These are phyloP conservation scores for Thecaphora thlaspeos DNA, from an alignment of 1,284 basidiomycete species.

Conservation along the genomic window DNA sequence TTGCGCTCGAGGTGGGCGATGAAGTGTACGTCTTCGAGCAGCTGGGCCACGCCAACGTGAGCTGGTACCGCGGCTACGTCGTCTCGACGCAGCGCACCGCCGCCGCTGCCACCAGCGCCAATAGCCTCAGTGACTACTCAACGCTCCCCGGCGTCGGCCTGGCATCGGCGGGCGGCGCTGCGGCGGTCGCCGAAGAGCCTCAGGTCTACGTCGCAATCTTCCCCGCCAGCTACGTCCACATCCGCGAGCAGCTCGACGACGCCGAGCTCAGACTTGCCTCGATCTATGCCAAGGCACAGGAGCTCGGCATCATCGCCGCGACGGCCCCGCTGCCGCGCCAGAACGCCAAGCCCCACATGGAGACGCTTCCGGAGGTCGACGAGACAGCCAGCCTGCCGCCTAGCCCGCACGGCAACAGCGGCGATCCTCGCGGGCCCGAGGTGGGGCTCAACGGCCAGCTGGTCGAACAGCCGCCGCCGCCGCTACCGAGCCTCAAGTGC, in stretches of 20 bases:
- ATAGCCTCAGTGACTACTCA: conserved; percentile 53
- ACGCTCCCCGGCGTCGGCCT: conserved; percentile 26
- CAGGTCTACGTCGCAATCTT: conserved; percentile 96
- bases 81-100: conserved; percentile 63
- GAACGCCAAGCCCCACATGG: conserved; percentile 25
- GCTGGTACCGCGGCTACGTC: conserved; percentile 67
- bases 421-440: conserved; percentile 7
- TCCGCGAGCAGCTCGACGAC: conserved; percentile 83
- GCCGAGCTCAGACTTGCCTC: conserved; percentile 80
- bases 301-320: conserved; percentile 40
- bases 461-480: conserved; percentile 69
- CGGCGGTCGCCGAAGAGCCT: conserved; percentile 59
- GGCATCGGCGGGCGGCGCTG: conserved; percentile 6
- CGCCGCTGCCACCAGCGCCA: conserved; percentile 55
- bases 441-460: conserved; percentile 27
- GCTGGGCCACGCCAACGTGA: conserved; percentile 42
- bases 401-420: conserved; percentile 16
- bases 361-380: conserved; percentile 37
- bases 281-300: conserved; percentile 60
- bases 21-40: conserved; percentile 76
- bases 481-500: conserved; percentile 80
- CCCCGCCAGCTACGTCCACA: conserved; percentile 82
- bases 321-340: conserved; percentile 22
- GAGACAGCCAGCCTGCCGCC: conserved; percentile 25
- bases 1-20: conserved; percentile 69